Evolutionary conservation across 495 filamentous ascomycete species (phyloP), one percentile per base, ranked within the genome.

Genomic region (Talaromyces ruber): DNA sequence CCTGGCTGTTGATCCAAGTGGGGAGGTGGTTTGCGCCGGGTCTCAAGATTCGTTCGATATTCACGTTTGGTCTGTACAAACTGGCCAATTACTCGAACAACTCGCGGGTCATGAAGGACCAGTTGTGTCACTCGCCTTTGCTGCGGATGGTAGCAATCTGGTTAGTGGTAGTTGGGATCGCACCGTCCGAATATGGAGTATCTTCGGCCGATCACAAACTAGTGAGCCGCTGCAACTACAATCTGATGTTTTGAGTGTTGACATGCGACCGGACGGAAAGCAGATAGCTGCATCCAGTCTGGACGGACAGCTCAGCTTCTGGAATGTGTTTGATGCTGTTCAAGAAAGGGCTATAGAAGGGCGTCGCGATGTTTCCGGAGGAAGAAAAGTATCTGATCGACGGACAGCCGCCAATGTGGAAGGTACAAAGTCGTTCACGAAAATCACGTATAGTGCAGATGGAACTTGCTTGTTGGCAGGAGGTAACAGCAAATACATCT

Each of bases 11-110:
- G 95, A 98, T 67, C 94, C 94, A 4, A 93, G 89, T 65, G 93
- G 93, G 58, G 94, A 98, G 70, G 87, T 98, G 8, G 86, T 98
- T 34, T 97, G 93, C 65, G 94, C 94, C 8, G 94, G 95, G 1
- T 97, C 92, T 28, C 80, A 95, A 12, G 94, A 97, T 71, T 95
- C 91, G 22, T 98, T 98, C 65, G 92, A 98, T 72, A 91, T 98
- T 52, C 92, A 98, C 69, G 87, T 97, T 47, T 98, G 94, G 94
- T 96, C 91, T 37, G 94, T 98, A 18, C 95, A 98, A 71, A 98
- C 94, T 4, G 94, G 94, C 9, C 94, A 98, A 71, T 79, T 98
- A 52, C 84, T 98, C 4, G 94, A 98, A 67, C 87, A 88, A 62
- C 81, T 98, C 14, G 81, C 92, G 8, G 94, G 95, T 8, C 94